Percentiles rank a stretch among this genome's conserved stretches.
phyloP scores from a whole-genome alignment of 2,329 filamentous ascomycete species.

The Pseudofabraea citricarpa region DNA sequence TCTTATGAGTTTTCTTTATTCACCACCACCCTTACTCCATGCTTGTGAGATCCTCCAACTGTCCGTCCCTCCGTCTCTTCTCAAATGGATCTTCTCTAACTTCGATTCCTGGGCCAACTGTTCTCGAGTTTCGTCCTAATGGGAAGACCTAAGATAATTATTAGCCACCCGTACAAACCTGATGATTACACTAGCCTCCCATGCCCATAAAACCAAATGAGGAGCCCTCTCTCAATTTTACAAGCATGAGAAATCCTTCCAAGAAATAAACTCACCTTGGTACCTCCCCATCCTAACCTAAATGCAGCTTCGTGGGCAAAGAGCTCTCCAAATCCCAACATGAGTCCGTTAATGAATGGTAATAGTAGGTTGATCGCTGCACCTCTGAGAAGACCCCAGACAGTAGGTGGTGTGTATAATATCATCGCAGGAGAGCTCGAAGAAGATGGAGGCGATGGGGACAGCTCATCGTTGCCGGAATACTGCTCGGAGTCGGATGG shows the following conservation, averaged over 20 bases:
- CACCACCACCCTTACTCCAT: too few relatives aligned
- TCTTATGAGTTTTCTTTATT: conserved; percentile 6
- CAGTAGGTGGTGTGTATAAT: conserved; percentile 81
- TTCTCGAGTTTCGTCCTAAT: conserved; percentile 34
- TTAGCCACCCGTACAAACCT: too few relatives aligned
- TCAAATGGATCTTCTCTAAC: conserved; percentile 60
- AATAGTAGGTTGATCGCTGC: conserved; percentile 93
- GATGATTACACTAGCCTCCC: neutral
- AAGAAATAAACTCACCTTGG: conserved; percentile 63
- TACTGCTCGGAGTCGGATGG: conserved; percentile 83
- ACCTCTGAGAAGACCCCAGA: conserved; percentile 81
- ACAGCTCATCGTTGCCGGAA: conserved; percentile 58
- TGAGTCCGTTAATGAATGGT: conserved; percentile 95
- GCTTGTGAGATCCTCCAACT: conserved; percentile 61
- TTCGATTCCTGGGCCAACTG: conserved; percentile 78
- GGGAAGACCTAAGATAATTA: conserved; percentile 29
- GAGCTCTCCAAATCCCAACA: conserved; percentile 95
- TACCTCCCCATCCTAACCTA: conserved; percentile 86
- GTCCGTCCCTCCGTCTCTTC: conserved; percentile 37
- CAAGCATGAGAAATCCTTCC: too few relatives aligned
- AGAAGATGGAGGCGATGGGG: conserved; percentile 56
- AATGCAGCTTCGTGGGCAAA: conserved; percentile 96
- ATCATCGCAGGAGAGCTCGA: conserved; percentile 64
- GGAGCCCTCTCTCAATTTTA: neutral
- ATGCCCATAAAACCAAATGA: neutral